Base-by-base conservation (phyloP, 257 asterid species). In the Penstemon barbatus region DNA sequence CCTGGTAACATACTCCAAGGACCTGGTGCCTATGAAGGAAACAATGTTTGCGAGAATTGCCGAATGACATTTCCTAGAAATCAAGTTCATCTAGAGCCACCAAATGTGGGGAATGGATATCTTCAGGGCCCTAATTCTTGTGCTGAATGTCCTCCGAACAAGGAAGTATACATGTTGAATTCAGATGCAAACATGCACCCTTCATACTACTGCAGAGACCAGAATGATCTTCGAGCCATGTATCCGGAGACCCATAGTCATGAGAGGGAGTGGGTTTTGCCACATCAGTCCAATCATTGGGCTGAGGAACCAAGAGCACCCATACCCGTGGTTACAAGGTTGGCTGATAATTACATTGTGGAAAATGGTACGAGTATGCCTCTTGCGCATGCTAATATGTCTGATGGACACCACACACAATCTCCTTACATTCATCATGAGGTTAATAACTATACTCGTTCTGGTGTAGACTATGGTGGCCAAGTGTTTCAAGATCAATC, bases 1-100 rank as follows among this genome's bases (percentile, higher is more conserved):
- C 92, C 94, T 0, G 89, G 95, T 11, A 90, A 88, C 72, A 79
- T 87, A 57, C 77, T 80, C 54, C 95, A 87, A 51, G 87, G 86
- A 39, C 74, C 85, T 42, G 77, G 69, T 61, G 78, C 71, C 33
- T 83, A 79, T 41, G 98, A 89, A 61, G 92, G 93, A 40, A 90
- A 84, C 79, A 86, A 75, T 77, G 65, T 80, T 33, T 85, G 96
- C 40, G 95, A 85, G 42, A 78, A 84, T 65, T 88, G 96, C 65
- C 75, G 88, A 65, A 71, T 82, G 81, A 59, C 85, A 19, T 78
- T 81, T 77, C 96, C 54, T 41, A 85, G 95, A 77, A 85, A 81
- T 77, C 95, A 88, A 75, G 71, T 82, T 61, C 86, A 81, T 72
- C 54, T 79, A 10, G 93, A 87, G 70, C 68, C 91, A 36, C 69